Percentiles rank a stretch among this genome's conserved stretches.
These are phyloP conservation scores for Syncephalis fuscata DNA, from an alignment of 371 early-diverging fungal species.

Conservation along the genomic window DNA sequence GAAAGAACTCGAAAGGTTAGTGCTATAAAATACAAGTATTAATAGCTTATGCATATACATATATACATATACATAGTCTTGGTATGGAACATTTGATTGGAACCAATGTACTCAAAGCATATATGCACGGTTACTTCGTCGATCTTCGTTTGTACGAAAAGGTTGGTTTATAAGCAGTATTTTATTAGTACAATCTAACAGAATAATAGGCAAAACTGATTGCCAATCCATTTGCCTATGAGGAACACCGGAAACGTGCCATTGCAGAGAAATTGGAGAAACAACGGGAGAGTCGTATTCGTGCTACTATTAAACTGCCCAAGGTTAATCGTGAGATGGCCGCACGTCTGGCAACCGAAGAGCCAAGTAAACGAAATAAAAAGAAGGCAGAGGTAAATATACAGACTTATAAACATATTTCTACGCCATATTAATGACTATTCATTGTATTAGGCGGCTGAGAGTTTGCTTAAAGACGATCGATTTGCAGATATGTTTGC, in stretches of 20 bases:
- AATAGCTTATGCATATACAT: background rate
- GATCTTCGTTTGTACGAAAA: conserved; percentile 90
- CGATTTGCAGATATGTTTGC: conserved; percentile 83
- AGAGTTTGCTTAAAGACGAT: conserved; percentile 47
- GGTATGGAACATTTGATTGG: conserved; percentile 89
- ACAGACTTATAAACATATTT: background rate
- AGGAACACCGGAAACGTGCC: conserved; percentile 61
- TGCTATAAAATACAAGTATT: background rate
- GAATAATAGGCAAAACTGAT: conserved; percentile 58
- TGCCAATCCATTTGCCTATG: conserved; percentile 94
- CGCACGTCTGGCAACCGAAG: conserved; percentile 32
- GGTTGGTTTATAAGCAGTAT: no score
- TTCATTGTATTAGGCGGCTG: conserved; percentile 6
- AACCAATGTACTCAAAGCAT: conserved; percentile 83
- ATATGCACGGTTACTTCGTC: conserved; percentile 98
- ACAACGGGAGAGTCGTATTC: conserved; percentile 78
- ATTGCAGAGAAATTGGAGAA: conserved; percentile 73
- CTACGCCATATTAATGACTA: background rate
- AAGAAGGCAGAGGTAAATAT: conserved; percentile 15
- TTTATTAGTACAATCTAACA: background rate
- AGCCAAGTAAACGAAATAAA: conserved; percentile 17
- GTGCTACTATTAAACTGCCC: conserved; percentile 69
- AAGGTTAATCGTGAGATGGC: conserved; percentile 82
- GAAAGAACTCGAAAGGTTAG: conserved; percentile 57
- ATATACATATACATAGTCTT: conserved; percentile 22